Conservation (phyloP, 2,329 filamentous ascomycete species). For the Colletotrichum australisinense region DNA sequence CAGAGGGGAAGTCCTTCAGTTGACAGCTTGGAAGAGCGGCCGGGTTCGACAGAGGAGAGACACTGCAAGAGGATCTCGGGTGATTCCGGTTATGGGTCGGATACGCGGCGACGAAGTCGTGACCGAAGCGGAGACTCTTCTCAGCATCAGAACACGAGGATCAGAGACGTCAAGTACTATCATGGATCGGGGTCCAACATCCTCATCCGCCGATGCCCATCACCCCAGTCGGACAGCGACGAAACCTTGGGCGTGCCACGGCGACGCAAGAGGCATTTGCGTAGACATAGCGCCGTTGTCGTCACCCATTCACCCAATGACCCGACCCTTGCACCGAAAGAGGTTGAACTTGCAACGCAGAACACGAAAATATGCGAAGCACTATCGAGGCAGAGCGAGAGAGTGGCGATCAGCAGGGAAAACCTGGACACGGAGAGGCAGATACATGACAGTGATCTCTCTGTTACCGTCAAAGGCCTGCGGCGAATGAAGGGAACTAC, state of each 20-base stretch:
- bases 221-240: not conserved
- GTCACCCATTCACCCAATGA: not conserved
- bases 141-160: not conserved
- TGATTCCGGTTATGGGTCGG: conserved; percentile 25
- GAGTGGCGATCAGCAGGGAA: not conserved
- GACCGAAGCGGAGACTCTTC: not conserved
- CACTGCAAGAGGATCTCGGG: conserved; percentile 13
- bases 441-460: not conserved
- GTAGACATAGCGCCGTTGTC: not conserved
- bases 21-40: not conserved
- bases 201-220: not conserved
- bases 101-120: not conserved
- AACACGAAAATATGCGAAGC: not conserved
- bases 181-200: too few relatives aligned
- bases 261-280: not conserved
- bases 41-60: not conserved
- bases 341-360: not conserved
- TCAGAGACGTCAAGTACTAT: not conserved
- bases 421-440: not conserved
- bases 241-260: not conserved
- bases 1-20: conserved; percentile 4
- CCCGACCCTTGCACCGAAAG: too few relatives aligned
- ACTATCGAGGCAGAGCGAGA: not conserved
- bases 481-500: conserved; percentile 15
- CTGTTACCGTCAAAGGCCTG: not conserved